These are phyloP conservation scores for Candida tropicalis DNA, from an alignment of 1,139 yeast species.

Conservation along the genomic window DNA sequence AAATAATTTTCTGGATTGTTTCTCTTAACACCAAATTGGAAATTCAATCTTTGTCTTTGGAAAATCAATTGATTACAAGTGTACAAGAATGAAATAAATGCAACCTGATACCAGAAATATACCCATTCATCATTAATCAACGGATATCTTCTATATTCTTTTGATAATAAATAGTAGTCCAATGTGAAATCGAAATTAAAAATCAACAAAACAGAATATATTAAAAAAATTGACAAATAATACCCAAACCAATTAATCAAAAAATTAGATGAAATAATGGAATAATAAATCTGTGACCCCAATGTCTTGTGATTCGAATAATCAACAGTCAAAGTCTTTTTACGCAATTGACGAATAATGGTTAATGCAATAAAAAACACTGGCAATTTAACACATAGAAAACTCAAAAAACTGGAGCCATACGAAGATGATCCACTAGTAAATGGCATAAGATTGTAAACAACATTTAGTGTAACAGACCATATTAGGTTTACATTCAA, in stretches of 20 bases:
- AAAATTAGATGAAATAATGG: conserved; percentile 45
- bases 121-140: conserved; percentile 64
- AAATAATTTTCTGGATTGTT: conserved; percentile 43
- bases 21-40: conserved; percentile 49
- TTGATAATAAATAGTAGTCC: conserved; percentile 40
- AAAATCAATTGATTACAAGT: conserved; percentile 54
- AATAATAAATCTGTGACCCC: conserved; percentile 48
- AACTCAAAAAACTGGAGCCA: conserved; percentile 33
- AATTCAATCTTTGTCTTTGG: conserved; percentile 62
- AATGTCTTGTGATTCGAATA: conserved; percentile 53
- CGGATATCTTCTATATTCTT: conserved; percentile 55
- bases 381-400: conserved; percentile 34
- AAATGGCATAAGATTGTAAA: conserved; percentile 28
- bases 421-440: conserved; percentile 19
- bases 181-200: conserved; percentile 30
- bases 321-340: conserved; percentile 53
- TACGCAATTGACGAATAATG: conserved; percentile 51
- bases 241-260: conserved; percentile 38
- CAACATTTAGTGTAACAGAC: conserved; percentile 29
- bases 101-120: conserved; percentile 48
- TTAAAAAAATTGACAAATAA: conserved; percentile 37
- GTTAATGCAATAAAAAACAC: conserved; percentile 30
- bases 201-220: conserved; percentile 28
- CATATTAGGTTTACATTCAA: conserved; percentile 33
- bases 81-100: conserved; percentile 48